Conservation (phyloP, 2,329 filamentous ascomycete species). For the Alternaria dauci region DNA sequence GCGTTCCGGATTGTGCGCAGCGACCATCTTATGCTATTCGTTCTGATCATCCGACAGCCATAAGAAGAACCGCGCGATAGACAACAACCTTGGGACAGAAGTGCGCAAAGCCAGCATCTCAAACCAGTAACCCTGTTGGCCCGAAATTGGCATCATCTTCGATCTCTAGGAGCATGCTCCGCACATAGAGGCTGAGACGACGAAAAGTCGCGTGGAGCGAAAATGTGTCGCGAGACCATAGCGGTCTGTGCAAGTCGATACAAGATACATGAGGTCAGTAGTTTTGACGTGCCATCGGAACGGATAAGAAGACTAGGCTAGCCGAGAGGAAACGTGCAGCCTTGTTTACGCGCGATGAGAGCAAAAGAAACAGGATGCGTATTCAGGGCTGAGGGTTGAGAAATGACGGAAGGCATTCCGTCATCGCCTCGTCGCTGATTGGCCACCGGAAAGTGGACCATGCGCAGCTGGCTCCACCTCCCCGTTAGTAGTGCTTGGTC, state of each 20-base stretch:
- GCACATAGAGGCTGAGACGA: constrained; percentile 24
- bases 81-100: constrained; percentile 30
- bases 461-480: constrained; percentile 2
- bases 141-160: constrained; percentile 7
- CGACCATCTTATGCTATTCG: constrained; percentile 24
- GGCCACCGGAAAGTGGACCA: constrained; percentile 11
- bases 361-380: background rate
- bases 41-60: constrained; percentile 18
- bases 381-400: background rate
- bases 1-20: constrained; percentile 7
- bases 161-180: constrained; percentile 32
- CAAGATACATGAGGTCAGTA: background rate
- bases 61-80: constrained; percentile 23
- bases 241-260: background rate
- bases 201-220: background rate
- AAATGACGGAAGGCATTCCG: constrained; percentile 2
- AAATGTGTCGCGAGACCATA: background rate
- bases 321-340: no score
- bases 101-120: constrained; percentile 27
- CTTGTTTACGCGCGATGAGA: background rate
- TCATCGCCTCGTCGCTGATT: constrained; percentile 8
- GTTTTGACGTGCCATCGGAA: background rate
- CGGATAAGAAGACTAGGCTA: background rate
- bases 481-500: constrained; percentile 30
- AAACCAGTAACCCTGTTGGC: constrained; percentile 35